These are phyloP conservation scores for Marchantia polymorpha DNA, from an alignment of 225 moss, liverwort and hornwort genomes.

Conservation along the genomic window DNA sequence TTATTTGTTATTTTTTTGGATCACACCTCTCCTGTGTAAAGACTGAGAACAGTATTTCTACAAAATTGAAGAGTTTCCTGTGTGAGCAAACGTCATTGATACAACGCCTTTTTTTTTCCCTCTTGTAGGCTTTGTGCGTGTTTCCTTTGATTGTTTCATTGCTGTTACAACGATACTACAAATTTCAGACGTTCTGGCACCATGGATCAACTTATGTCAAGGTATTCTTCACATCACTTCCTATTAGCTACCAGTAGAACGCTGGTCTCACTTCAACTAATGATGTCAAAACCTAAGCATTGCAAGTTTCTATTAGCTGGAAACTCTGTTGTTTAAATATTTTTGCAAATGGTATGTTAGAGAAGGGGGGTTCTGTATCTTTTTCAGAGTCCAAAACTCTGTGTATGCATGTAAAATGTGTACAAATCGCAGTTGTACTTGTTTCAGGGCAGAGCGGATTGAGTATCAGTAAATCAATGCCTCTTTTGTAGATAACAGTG, in stretches of 20 bases:
- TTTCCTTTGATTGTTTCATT: conserved; percentile 23
- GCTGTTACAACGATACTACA: conserved; percentile 30
- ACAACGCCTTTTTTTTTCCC: no score
- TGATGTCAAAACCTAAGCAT: no score
- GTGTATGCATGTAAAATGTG: no score
- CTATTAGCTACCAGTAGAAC: background rate
- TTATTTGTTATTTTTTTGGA: background rate
- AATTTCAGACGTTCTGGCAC: conserved; percentile 34
- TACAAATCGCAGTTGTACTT: no score
- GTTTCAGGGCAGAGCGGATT: no score
- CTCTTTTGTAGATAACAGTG: no score
- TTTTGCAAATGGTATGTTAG: background rate
- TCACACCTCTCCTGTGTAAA: background rate
- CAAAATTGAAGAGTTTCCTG: background rate
- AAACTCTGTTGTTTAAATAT: no score
- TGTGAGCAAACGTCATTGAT: background rate
- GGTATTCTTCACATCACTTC: conserved; percentile 4
- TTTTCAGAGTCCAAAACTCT: background rate
- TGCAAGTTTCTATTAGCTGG: no score
- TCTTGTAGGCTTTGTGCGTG: conserved; percentile 18
- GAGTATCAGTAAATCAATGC: no score
- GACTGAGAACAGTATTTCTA: background rate
- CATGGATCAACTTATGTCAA: conserved; percentile 20
- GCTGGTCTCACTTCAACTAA: no score
- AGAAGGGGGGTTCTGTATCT: background rate